Base-by-base conservation (phyloP, 345 rosid genomes). In the Luvunga scandens region DNA sequence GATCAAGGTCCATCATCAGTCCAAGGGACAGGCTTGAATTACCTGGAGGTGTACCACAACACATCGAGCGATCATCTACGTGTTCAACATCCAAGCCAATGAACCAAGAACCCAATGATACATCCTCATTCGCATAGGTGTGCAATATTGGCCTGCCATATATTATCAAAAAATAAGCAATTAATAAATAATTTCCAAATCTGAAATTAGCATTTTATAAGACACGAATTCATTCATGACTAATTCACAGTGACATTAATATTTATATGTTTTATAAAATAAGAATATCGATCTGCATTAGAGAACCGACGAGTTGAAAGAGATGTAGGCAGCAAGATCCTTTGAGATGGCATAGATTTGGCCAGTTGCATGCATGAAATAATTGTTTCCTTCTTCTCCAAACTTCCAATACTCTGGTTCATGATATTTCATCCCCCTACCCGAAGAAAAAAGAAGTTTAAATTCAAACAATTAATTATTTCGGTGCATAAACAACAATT, bases 321-420 rank as follows among this genome's bases (percentile, higher is more conserved):
- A 86, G 83, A 95, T 91, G 77, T 91, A 95, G 25, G 90, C 72
- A 57, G 99, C 99, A 13, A 95, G 90, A 68, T 95, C 99, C 79
- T 91, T 95, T 14, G 98, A 93, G 83, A 95, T 89, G 80, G 86
- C 98, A 63, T 95, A 93, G 48, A 95, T 84, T 75, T 93, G 98
- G 4, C 99, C 98, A 0, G 98, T 93, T 4, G 99, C 99, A 83
- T 95, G 99, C 69, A 94, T 80, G 82, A 95, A 93, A 69, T 95
- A 95, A 61, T 89, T 86, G 85, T 95, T 95, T 38, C 99, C 99
- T 82, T 89, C 91, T 81, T 93, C 99, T 55, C 98, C 98, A 38
- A 95, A 95, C 80, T 95, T 95, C 98, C 98, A 90, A 36, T 81
- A 86, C 83, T 93, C 99, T 71, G 99, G 98, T 75, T 95, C 99